Evolutionary conservation across 176 grass and related monocot genomes (phyloP), one percentile per base, ranked within the genome.

Genomic region (Tillandsia fasciculata): DNA sequence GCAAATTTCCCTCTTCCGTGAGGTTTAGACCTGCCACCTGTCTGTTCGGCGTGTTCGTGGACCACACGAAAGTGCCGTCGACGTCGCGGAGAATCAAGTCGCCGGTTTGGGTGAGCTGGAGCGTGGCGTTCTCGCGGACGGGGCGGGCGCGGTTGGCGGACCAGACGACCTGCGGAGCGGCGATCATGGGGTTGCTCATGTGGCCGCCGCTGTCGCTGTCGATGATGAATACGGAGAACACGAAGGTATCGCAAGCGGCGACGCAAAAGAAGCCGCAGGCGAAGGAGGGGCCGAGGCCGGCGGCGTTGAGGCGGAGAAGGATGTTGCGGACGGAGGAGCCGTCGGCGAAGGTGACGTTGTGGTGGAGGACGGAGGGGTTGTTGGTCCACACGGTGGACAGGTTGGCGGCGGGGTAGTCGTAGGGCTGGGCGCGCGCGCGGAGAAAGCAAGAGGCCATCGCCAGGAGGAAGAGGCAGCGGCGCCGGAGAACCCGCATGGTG

Each of bases 191-290:
- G 75, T 22, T 56, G 54, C 10, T 69, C 14, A 15, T 5, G 3
- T 49, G 57, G 54, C n/a, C 57, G 23, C 17, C 2, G 2, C 28
- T 72, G 64, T 0, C 42, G 76, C 0, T 33, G 67, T 4, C 12
- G 3, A 7, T 33, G 20, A 59, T 70, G 77, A 70, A 71, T 0
- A 12, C 3, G 1, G 8, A 10, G 7, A 79, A 72, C 49, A 79
- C 0, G 12, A 82, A 66, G 9, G 72, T 28, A 3, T 23, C 75
- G 57, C 73, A 85, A 0, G 12, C 59, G 49, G 68, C 23, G 69
- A 69, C 24, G 67, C 82, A 89, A 42, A 58, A 76, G 75, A 89
- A 82, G 14, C 86, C 67, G 0, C 86, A 85, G 22, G 53, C 82
- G 79, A 82, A 82, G 51, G 64, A 76, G 69, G 61, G 76, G 18